Percentiles rank a stretch among this genome's conserved stretches.
Conservation (phyloP, 1,284 basidiomycete genomes). For the Violaceomyces palustris region DNA sequence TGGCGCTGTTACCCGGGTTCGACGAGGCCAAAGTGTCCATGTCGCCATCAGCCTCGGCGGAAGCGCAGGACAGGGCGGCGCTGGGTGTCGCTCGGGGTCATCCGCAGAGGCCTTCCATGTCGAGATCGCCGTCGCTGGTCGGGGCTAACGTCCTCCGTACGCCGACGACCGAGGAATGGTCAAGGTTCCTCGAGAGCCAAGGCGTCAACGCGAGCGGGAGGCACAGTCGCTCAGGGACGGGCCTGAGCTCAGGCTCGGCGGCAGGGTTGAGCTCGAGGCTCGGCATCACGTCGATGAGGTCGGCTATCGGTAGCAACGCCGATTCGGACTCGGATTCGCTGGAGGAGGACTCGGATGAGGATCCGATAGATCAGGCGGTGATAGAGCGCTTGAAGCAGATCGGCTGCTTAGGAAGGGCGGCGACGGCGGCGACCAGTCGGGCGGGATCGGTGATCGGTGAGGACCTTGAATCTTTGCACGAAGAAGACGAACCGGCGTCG, state of each 20-base stretch:
- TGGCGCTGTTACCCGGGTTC: too few species aligned
- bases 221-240: constrained; percentile 17
- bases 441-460: constrained; percentile 32
- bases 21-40: too few species aligned
- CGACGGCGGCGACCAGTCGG: constrained; percentile 16
- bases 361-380: constrained; percentile 20
- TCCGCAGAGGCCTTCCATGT: not conserved
- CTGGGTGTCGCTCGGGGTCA: too few species aligned
- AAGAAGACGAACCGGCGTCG: constrained; percentile 39
- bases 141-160: constrained; percentile 27
- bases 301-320: constrained; percentile 1
- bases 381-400: constrained; percentile 29
- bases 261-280: not conserved
- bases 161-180: constrained; percentile 48
- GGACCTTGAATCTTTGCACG: constrained; percentile 23
- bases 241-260: constrained; percentile 17
- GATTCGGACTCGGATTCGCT: constrained; percentile 16
- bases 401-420: constrained; percentile 20
- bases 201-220: constrained; percentile 22
- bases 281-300: not conserved
- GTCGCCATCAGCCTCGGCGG: too few species aligned
- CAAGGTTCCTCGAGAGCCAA: constrained; percentile 38
- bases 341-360: constrained; percentile 27
- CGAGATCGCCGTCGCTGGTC: constrained; percentile 1
- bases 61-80: too few species aligned